Base-by-base conservation (phyloP, 495 filamentous ascomycete species). In the Daldinia grandis region DNA sequence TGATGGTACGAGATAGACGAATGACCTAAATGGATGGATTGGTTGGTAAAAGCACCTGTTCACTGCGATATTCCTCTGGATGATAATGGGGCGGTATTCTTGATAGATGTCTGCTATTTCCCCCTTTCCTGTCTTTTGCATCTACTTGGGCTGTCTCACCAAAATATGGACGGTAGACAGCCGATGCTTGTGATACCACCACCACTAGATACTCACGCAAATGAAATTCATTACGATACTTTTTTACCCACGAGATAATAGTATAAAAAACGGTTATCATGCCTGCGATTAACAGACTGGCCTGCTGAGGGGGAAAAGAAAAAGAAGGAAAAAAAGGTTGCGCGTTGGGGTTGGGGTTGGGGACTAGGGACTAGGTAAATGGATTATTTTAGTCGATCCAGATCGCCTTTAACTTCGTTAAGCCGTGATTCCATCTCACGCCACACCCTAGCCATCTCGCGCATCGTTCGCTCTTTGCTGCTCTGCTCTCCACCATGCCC, bases 361-460 rank as follows among this genome's bases (percentile, higher is more conserved):
- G n/a, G n/a, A n/a, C n/a, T n/a, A n/a, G n/a, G 27, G 28, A 35
- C 5, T 40, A 17, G 24, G 8, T 71, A 66, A 76, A 33, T 49
- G 14, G 21, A 4, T 63, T 70, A 73, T 25, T 74, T 77, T 72
- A 91, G 74, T 42, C 86, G 79, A 67, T 86, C 81, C 65, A 91
- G 81, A 74, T 90, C 89, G 61, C 76, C 82, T 65, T 80, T 79
- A 1, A 87, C 85, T n/a, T 85, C 82, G 59, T 85, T 81, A 6
- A 90, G 68, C 60, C 89, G 84, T 61, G 74, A 78, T 3, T 79
- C 78, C 75, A 90, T 83, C 44, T 82, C 81, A 0, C 82, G 78
- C 79, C 87, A 91, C n/a, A 85, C 84, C 66, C 85, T 82, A 8
- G 86, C 86, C 79, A 89, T 88, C 79, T 90, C 87, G 51, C 76